A percentile compares a stretch with the other conserved stretches of the same genome.
Evolutionary conservation across 352 stramenopile genomes (phyloP).

Genomic region (Lagenidium sp.): DNA sequence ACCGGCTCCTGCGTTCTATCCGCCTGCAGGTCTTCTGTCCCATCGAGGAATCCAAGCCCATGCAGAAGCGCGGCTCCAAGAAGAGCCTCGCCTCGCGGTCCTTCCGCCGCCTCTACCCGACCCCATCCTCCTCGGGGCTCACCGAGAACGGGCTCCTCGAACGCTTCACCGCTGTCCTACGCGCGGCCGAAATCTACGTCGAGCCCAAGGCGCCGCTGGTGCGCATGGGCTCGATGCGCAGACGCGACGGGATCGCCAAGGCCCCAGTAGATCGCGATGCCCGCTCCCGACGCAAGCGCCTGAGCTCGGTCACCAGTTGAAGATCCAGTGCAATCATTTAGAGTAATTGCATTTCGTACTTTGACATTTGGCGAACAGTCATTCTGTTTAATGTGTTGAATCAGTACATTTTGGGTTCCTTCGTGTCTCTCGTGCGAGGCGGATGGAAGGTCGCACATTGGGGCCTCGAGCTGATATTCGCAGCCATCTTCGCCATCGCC

Average conservation of each 20-base stretch:
- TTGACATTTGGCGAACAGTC: too few species aligned
- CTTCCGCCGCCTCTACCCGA: constrained; percentile 31
- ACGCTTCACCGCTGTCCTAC: constrained; percentile 47
- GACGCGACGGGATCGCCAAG: constrained; percentile 20
- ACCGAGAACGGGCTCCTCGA: constrained; percentile 58
- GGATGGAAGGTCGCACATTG: too few species aligned
- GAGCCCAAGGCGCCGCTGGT: constrained; percentile 40
- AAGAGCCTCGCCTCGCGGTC: constrained; percentile 11
- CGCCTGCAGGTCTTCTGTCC: constrained; percentile 52
- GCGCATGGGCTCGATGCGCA: constrained; percentile 45
- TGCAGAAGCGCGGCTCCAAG: constrained; percentile 18
- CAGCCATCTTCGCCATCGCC: neutral
- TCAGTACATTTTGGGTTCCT: too few species aligned
- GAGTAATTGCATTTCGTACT: too few species aligned
- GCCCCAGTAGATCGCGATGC: constrained; percentile 11
- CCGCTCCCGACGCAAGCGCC: constrained; percentile 8
- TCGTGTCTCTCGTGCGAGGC: too few species aligned
- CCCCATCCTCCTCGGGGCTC: constrained; percentile 25
- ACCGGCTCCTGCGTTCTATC: constrained; percentile 49
- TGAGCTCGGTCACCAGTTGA: too few species aligned
- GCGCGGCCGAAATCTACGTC: constrained; percentile 46
- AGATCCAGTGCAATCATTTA: too few species aligned
- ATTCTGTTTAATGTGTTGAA: too few species aligned
- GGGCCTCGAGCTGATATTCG: too few species aligned
- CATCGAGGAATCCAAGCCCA: constrained; percentile 32